Base-by-base conservation (phyloP, 345 rosid genomes). In the Angophora floribunda region DNA sequence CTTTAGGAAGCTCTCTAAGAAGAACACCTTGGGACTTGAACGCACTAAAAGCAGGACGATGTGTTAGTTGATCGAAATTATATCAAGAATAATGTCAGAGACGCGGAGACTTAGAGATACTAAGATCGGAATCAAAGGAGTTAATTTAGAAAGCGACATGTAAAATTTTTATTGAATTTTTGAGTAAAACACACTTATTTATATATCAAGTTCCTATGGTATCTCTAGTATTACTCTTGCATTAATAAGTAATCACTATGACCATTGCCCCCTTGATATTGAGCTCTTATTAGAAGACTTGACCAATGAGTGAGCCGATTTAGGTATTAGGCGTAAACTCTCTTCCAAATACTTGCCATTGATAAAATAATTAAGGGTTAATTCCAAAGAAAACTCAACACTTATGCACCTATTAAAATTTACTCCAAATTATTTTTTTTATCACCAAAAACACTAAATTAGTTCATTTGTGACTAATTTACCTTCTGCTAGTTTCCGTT, bases 171-270 rank as follows among this genome's bases (percentile, higher is more conserved):
- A 59, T 26, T 59, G 65, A 59, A 59, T 59, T 0, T 26, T 0
- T 5, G 6, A 2, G n/a, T 59, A 26, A 26, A n/a, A 59, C 65
- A 10, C 65, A 2, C 12, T 59, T 59, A 11, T 26, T 59, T 59
- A 24, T 26, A 0, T 10, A 26, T 26, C 0, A 1, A 0, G 14
- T 59, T 24, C 30, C 24, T 1, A 1, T 59, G 65, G 0, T 59
- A 2, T 26, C 65, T 11, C 3, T 26, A 13, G 24, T 10, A 52
- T 52, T 52, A 10, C 1, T 5, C 7, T 59, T 59, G 65, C 7
- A 57, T 57, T 57, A 57, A 10, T 57, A 57, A 24, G 1, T 28
- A 28, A 61, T 28, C n/a, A 12, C 4, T 28, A 61, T 28, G 36
- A 28, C 4, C 16, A 28, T 13, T 13, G 67, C 32, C 32, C 32